Evolutionary conservation across 257 asterid species (phyloP).

Genomic region (Lantana camara): DNA sequence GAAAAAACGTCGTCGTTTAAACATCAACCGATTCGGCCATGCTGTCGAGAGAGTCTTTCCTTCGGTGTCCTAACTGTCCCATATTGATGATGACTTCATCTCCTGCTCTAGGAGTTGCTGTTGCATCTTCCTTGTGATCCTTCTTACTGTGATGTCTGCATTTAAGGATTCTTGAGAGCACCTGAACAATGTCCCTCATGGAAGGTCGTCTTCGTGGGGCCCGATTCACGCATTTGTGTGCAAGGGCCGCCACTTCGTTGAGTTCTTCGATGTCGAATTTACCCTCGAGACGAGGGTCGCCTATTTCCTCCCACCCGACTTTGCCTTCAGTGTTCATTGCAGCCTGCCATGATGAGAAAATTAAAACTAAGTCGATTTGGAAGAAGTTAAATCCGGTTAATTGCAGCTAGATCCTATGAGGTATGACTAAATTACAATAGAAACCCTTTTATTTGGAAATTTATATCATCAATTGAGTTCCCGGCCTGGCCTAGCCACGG

Average conservation of each 20-base stretch:
- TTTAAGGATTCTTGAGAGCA: constrained; percentile 57
- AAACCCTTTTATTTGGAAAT: too few species aligned
- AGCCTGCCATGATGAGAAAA: constrained; percentile 47
- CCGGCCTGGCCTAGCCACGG: too few species aligned
- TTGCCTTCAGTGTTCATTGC: constrained; percentile 79
- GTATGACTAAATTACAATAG: too few species aligned
- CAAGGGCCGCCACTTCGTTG: constrained; percentile 68
- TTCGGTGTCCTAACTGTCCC: constrained; percentile 39
- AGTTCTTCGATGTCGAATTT: constrained; percentile 61
- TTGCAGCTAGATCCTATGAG: too few species aligned
- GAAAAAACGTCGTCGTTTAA: constrained; percentile 17
- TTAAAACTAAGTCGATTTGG: not conserved
- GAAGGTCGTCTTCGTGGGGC: constrained; percentile 62
- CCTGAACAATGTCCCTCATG: constrained; percentile 78
- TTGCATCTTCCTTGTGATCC: constrained; percentile 33
- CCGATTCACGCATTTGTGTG: constrained; percentile 65
- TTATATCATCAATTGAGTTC: too few species aligned
- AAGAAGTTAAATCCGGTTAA: not conserved
- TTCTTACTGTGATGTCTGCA: constrained; percentile 39
- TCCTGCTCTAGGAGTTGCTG: constrained; percentile 42
- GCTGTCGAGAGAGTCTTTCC: constrained; percentile 62
- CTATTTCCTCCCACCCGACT: constrained; percentile 85
- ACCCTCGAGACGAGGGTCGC: constrained; percentile 68
- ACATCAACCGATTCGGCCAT: constrained; percentile 58
- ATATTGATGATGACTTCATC: constrained; percentile 46